phyloP scores from a whole-genome alignment of 257 asterid species.

The Ophiorrhiza pumila region DNA sequence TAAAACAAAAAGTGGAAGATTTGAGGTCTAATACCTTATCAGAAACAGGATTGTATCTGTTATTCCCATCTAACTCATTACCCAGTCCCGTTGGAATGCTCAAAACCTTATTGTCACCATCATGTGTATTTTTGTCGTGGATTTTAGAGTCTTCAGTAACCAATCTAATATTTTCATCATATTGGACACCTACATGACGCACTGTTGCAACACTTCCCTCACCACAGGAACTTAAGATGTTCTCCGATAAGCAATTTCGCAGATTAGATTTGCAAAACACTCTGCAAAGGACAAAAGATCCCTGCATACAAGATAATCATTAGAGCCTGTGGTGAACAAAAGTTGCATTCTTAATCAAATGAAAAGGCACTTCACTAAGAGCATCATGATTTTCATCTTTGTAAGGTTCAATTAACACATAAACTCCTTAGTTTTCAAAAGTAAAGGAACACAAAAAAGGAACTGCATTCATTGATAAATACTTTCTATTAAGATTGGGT shows the following conservation, averaged over 20 bases:
- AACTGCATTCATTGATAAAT: neutral
- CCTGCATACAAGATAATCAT: conserved; percentile 30
- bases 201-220: conserved; percentile 34
- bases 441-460: too few relatives aligned
- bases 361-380: neutral
- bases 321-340: neutral
- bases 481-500: neutral
- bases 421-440: neutral
- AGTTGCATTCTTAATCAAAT: neutral
- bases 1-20: neutral
- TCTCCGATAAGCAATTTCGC: conserved; percentile 21
- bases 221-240: conserved; percentile 30
- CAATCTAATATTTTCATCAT: conserved; percentile 21
- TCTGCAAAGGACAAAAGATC: conserved; percentile 45
- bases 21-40: conserved; percentile 25
- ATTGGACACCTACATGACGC: conserved; percentile 39
- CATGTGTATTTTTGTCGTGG: conserved; percentile 16
- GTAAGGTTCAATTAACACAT: neutral
- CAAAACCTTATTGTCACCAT: conserved; percentile 20
- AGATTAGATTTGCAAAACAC: conserved; percentile 27
- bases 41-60: conserved; percentile 8
- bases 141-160: conserved; percentile 18
- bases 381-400: neutral
- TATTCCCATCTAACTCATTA: conserved; percentile 19
- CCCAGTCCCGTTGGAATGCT: conserved; percentile 13